Conservation (phyloP, 2,329 filamentous ascomycete genomes). For the Pestalotiopsis sp. region DNA sequence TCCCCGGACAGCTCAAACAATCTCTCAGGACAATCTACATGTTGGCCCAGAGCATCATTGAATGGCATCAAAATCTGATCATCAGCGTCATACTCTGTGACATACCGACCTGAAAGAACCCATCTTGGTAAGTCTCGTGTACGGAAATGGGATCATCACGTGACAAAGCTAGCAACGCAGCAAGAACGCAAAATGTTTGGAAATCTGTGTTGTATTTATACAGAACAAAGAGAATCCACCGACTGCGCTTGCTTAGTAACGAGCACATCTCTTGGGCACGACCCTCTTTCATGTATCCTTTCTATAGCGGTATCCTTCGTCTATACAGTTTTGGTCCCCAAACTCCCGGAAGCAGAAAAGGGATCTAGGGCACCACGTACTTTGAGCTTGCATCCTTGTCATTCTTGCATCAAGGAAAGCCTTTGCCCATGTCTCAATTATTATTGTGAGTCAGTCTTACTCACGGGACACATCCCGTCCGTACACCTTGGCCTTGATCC, state of each 20-base stretch:
- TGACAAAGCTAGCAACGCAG: not conserved
- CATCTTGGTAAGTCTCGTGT: no score
- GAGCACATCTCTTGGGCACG: not conserved
- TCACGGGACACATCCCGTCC: slow-evolving; percentile 92
- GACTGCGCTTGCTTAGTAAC: not conserved
- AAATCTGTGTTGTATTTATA: not conserved
- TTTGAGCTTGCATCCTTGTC: not conserved
- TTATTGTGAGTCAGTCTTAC: slow-evolving; percentile 42
- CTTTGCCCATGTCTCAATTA: not conserved
- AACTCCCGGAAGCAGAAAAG: slow-evolving; percentile 14
- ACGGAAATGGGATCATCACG: no score
- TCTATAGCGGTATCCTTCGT: slow-evolving; percentile 14
- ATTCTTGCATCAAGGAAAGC: slow-evolving; percentile 1
- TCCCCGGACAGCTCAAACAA: no score
- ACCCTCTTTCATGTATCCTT: slow-evolving; percentile 1
- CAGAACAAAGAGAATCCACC: not conserved
- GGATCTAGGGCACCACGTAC: not conserved
- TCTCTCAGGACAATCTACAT: no score
- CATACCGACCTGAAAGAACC: no score
- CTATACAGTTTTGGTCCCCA: slow-evolving; percentile 13
- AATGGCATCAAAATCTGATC: no score
- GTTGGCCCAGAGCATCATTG: no score
- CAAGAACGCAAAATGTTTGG: not conserved
- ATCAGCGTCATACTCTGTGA: no score
- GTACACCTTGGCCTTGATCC: slow-evolving; percentile 96